A percentile compares a stretch with the other conserved stretches of the same genome.
Conservation (phyloP, 495 filamentous ascomycete genomes). For the Aspergillus cristatus region DNA sequence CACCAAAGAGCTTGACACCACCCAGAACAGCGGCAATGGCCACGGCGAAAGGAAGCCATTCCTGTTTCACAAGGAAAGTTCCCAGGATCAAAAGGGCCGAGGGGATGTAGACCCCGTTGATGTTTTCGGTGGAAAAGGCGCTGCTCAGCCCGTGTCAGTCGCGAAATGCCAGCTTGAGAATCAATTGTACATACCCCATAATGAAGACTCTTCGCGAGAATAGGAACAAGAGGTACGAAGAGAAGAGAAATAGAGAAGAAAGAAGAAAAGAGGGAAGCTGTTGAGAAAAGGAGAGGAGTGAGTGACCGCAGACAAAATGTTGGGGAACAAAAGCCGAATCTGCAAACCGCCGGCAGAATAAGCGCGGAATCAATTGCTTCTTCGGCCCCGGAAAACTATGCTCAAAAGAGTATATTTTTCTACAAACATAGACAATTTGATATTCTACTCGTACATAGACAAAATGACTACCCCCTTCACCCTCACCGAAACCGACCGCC, state of each 20-base stretch:
- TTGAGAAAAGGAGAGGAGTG: slow-evolving; percentile 5
- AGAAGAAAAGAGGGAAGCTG: slow-evolving; percentile 2
- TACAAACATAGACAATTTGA: too few species aligned
- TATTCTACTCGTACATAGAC: too few species aligned
- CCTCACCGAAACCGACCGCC: slow-evolving; percentile 55
- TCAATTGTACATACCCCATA: slow-evolving; percentile 6
- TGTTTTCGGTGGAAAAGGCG: slow-evolving; percentile 39
- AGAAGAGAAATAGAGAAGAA: slow-evolving; percentile 1
- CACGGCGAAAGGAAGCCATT: slow-evolving; percentile 69
- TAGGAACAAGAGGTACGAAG: background rate
- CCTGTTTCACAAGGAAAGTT: slow-evolving; percentile 62
- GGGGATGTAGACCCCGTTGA: slow-evolving; percentile 78
- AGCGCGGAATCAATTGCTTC: too few species aligned
- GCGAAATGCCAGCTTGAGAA: slow-evolving; percentile 6
- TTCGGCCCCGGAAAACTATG: too few species aligned
- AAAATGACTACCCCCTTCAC: slow-evolving; percentile 46
- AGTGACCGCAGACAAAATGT: slow-evolving; percentile 2
- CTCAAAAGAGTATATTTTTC: too few species aligned
- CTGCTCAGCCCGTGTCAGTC: slow-evolving; percentile 17
- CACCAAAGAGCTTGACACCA: slow-evolving; percentile 50
- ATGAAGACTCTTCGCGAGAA: background rate
- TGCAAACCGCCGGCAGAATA: too few species aligned
- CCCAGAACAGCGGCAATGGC: slow-evolving; percentile 50
- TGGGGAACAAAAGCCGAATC: background rate
- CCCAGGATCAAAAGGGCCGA: slow-evolving; percentile 72